A percentile compares a stretch with the other conserved stretches of the same genome.
Evolutionary conservation across 495 filamentous ascomycete genomes (phyloP).

Genomic region (Aspergillus nanangensis): DNA sequence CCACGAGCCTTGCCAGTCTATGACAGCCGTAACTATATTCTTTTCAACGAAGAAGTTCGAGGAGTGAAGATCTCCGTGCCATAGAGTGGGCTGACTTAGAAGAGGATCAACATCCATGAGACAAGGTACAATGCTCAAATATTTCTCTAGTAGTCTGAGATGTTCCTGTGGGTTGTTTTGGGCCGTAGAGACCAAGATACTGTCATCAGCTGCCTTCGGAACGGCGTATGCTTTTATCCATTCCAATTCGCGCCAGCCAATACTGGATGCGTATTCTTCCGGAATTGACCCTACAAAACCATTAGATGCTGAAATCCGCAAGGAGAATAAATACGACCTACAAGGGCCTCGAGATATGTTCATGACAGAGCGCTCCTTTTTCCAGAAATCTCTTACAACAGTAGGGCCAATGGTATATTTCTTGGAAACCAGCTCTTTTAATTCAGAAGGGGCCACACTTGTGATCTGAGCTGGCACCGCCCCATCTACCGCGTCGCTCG

Average conservation of each 20-base stretch:
- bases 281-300: slow-evolving; percentile 15
- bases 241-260: slow-evolving; percentile 24
- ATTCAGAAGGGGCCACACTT: slow-evolving; percentile 1
- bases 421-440: slow-evolving; percentile 13
- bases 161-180: slow-evolving; percentile 15
- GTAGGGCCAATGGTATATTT: slow-evolving; percentile 27
- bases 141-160: slow-evolving; percentile 18
- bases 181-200: slow-evolving; percentile 10
- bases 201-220: slow-evolving; percentile 14
- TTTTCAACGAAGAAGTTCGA: slow-evolving; percentile 34
- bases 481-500: slow-evolving; percentile 10
- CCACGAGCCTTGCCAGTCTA: slow-evolving; percentile 35
- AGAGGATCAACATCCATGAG: slow-evolving; percentile 20
- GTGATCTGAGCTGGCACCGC: slow-evolving; percentile 11
- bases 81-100: slow-evolving; percentile 20
- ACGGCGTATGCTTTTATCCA: slow-evolving; percentile 24
- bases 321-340: slow-evolving; percentile 12
- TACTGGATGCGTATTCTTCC: slow-evolving; percentile 14
- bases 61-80: slow-evolving; percentile 35
- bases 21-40: slow-evolving; percentile 20
- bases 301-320: slow-evolving; percentile 4
- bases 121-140: slow-evolving; percentile 17
- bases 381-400: slow-evolving; percentile 24
- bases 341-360: slow-evolving; percentile 31
- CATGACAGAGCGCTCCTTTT: slow-evolving; percentile 20